These are phyloP conservation scores for Psilocybe azurescens DNA, from an alignment of 768 basidiomycete genomes.

Conservation along the genomic window DNA sequence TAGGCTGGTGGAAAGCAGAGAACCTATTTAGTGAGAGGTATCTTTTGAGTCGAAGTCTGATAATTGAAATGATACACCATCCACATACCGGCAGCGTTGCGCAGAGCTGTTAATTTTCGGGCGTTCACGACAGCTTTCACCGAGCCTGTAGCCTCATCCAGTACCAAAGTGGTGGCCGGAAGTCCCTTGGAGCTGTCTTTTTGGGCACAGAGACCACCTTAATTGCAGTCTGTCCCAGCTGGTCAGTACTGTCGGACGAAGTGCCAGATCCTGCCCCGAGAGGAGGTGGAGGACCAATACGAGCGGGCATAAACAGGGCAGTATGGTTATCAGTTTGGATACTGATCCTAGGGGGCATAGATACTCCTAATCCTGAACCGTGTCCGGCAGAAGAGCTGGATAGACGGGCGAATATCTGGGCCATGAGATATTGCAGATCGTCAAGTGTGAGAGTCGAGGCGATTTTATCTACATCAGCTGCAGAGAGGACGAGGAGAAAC, in stretches of 20 bases:
- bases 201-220: conserved; percentile 85
- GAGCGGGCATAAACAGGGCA: conserved; percentile 85
- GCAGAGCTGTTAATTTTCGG: conserved; percentile 72
- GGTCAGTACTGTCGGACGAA: not conserved
- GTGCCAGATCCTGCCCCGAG: not conserved
- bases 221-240: conserved; percentile 57
- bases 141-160: conserved; percentile 72
- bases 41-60: not conserved
- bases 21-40: conserved; percentile 52
- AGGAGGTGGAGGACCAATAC: conserved; percentile 38
- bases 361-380: conserved; percentile 25
- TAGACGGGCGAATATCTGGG: conserved; percentile 56
- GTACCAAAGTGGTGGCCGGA: conserved; percentile 76
- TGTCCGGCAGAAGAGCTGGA: conserved; percentile 21
- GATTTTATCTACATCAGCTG: conserved; percentile 59
- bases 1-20: conserved; percentile 66
- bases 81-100: conserved; percentile 78
- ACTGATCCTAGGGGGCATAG: conserved; percentile 64
- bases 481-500: conserved; percentile 68
- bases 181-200: conserved; percentile 56
- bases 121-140: conserved; percentile 84
- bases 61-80: not conserved
- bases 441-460: conserved; percentile 47
- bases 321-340: conserved; percentile 61
- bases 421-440: conserved; percentile 62